phyloP scores from a whole-genome alignment of 306 rosid species.

The Sechiopsis laciniata region DNA sequence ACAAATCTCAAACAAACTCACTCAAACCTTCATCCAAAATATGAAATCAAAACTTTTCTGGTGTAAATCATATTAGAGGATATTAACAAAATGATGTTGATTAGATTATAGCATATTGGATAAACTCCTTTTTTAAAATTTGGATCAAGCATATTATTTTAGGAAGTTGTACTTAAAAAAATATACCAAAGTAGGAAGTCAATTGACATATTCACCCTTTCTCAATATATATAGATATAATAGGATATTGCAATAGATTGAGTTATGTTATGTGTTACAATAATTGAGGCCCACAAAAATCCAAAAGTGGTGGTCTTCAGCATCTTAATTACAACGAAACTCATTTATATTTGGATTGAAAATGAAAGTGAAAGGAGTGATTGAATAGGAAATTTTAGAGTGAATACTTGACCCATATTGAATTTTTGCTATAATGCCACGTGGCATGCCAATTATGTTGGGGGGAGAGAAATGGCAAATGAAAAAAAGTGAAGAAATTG shows the following conservation, averaged over 20 bases:
- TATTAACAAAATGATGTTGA: neutral
- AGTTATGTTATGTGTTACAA: neutral
- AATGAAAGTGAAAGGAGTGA: neutral
- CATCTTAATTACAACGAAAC: neutral
- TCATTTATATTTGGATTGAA: constrained; percentile 15
- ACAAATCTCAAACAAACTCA: neutral
- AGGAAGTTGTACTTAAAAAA: too few relatives aligned
- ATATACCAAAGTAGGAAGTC: neutral
- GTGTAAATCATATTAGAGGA: neutral
- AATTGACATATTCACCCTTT: neutral
- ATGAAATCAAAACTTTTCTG: neutral
- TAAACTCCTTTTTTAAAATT: too few relatives aligned
- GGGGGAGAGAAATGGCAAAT: neutral
- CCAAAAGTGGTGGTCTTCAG: neutral
- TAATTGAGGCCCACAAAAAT: constrained; percentile 12
- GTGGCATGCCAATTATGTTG: neutral
- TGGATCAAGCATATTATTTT: too few relatives aligned
- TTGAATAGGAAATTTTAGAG: neutral
- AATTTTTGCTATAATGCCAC: neutral
- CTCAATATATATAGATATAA: neutral
- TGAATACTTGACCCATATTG: neutral
- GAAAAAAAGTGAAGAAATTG: neutral
- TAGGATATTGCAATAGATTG: neutral
- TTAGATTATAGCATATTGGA: too few relatives aligned
- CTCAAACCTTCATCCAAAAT: neutral